A percentile compares a stretch with the other conserved stretches of the same genome.
Evolutionary conservation across 2,329 filamentous ascomycete species (phyloP).

Genomic region (Alternaria metachromatica): DNA sequence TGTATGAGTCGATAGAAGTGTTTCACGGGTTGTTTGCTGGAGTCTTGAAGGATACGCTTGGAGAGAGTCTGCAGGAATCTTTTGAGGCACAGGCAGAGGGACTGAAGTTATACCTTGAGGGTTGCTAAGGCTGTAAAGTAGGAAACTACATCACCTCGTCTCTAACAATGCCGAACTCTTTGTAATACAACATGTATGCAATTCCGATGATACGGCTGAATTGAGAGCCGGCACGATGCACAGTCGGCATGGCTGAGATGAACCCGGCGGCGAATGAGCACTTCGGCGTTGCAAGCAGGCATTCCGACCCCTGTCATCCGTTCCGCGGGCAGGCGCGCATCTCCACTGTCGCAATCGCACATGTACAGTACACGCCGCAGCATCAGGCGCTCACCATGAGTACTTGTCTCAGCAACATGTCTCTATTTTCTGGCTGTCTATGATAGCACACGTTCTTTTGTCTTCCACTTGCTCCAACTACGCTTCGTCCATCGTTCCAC

Average conservation of each 20-base stretch:
- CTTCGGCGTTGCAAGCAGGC: not conserved
- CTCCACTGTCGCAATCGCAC: slow-evolving; percentile 15
- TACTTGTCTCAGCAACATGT: slow-evolving; percentile 9
- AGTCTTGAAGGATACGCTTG: slow-evolving; percentile 18
- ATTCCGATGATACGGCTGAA: not conserved
- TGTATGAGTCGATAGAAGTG: slow-evolving; percentile 43
- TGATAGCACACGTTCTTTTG: not conserved
- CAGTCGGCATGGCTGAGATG: not conserved
- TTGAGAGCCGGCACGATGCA: not conserved
- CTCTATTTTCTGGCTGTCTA: not conserved
- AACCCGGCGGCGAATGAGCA: not conserved
- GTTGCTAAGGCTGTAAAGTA: not conserved
- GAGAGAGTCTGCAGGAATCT: slow-evolving; percentile 26
- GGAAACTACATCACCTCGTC: not conserved
- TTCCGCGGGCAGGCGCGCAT: slow-evolving; percentile 5
- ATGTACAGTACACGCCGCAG: slow-evolving; percentile 16
- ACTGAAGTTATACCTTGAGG: slow-evolving; percentile 29
- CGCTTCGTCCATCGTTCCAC: not conserved
- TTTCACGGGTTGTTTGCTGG: slow-evolving; percentile 28
- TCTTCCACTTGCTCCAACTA: not conserved
- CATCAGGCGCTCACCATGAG: slow-evolving; percentile 25
- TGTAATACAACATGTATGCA: not conserved
- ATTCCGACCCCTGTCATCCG: slow-evolving; percentile 9
- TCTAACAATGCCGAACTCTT: not conserved
- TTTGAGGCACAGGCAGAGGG: slow-evolving; percentile 40